phyloP scores from a whole-genome alignment of 139 green algal genomes.

The Eudorina sp. region DNA sequence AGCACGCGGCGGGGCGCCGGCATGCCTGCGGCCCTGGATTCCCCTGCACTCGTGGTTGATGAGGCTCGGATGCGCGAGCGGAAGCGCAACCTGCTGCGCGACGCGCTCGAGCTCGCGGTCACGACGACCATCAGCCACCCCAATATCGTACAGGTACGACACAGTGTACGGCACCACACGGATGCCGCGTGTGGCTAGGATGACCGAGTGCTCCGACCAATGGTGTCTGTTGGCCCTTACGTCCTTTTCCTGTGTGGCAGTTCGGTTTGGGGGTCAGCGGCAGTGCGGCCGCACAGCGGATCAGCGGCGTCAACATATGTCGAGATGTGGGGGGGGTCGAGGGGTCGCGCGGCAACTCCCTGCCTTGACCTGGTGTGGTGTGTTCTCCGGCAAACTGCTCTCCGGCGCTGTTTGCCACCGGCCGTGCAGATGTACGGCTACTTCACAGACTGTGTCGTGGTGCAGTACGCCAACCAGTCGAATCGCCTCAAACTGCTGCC shows the following conservation, averaged over 20 bases:
- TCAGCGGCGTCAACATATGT: too few relatives aligned
- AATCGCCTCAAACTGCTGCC: slow-evolving; percentile 51
- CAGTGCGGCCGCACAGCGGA: too few relatives aligned
- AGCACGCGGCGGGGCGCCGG: background rate
- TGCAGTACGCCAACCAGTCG: slow-evolving; percentile 26
- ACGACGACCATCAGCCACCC: slow-evolving; percentile 56
- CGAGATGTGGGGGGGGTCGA: too few relatives aligned
- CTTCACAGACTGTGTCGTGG: slow-evolving; percentile 46
- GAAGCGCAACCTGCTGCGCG: background rate
- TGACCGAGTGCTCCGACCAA: too few relatives aligned
- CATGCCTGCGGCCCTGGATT: background rate
- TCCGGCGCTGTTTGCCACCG: too few relatives aligned
- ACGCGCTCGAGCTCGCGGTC: slow-evolving; percentile 54
- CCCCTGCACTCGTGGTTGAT: background rate
- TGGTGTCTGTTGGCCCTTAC: too few relatives aligned
- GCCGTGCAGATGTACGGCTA: slow-evolving; percentile 51
- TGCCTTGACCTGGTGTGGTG: too few relatives aligned
- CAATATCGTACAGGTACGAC: slow-evolving; percentile 48
- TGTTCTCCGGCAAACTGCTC: too few relatives aligned
- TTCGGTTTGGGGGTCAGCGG: too few relatives aligned
- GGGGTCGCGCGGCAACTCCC: too few relatives aligned
- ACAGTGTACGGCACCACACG: background rate
- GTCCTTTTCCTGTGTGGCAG: too few relatives aligned
- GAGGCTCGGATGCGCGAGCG: slow-evolving; percentile 28
- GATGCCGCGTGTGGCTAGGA: too few relatives aligned